Evolutionary conservation across 148 eudicot genomes (phyloP).

Genomic region (Cornus suecica): DNA sequence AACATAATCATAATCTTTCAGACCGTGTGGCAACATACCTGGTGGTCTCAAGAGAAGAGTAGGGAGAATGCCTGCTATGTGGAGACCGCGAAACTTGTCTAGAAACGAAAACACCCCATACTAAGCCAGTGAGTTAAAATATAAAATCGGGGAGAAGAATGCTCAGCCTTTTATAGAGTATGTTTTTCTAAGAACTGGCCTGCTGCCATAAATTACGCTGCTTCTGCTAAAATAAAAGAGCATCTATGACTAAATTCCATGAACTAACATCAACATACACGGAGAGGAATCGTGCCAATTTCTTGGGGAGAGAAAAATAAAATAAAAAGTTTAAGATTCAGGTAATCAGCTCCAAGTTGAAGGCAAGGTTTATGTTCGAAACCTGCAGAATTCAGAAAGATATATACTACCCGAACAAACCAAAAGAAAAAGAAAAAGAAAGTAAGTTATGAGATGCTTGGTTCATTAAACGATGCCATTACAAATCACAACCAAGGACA

Average conservation of each 20-base stretch:
- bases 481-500: conserved; percentile 2
- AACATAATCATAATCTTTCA: conserved; percentile 9
- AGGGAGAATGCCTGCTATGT: conserved; percentile 96
- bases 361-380: background rate
- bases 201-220: conserved; percentile 5
- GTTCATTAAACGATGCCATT: background rate
- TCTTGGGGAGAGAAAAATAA: background rate
- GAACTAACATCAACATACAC: background rate
- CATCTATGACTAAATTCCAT: conserved; percentile 9
- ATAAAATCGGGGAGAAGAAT: conserved; percentile 24
- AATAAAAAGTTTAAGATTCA: too few relatives aligned
- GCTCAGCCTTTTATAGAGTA: conserved; percentile 35
- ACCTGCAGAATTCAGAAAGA: background rate
- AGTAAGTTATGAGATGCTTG: background rate
- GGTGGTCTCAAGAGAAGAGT: conserved; percentile 81
- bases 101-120: conserved; percentile 73
- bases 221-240: conserved; percentile 3
- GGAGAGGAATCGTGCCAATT: background rate
- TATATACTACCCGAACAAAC: background rate
- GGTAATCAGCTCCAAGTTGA: background rate
- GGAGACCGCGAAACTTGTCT: conserved; percentile 98
- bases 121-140: conserved; percentile 70
- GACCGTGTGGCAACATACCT: conserved; percentile 51
- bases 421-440: background rate
- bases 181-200: conserved; percentile 17